These are phyloP conservation scores for Candida vaughaniae DNA, from an alignment of 805 yeast species.

Conservation along the genomic window DNA sequence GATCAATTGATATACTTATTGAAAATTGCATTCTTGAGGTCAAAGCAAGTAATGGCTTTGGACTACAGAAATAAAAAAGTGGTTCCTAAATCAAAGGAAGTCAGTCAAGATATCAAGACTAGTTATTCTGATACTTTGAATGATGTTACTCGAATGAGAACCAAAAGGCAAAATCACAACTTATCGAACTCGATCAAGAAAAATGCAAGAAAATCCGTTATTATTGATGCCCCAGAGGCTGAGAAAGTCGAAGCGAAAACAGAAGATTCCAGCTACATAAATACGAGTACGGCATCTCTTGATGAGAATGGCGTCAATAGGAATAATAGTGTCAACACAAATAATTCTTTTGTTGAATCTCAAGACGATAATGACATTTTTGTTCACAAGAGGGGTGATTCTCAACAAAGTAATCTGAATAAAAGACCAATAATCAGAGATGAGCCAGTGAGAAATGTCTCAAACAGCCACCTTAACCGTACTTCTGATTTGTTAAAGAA, in stretches of 20 bases:
- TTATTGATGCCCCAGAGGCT: conserved; percentile 62
- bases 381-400: conserved; percentile 14
- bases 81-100: conserved; percentile 2
- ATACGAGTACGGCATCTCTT: conserved; percentile 1
- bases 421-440: conserved; percentile 31
- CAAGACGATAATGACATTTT: conserved; percentile 28
- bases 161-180: conserved; percentile 65
- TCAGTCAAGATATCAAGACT: conserved; percentile 8
- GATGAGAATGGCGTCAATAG: conserved; percentile 8
- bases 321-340: conserved; percentile 21
- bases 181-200: conserved; percentile 55
- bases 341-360: conserved; percentile 24
- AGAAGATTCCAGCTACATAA: conserved; percentile 6
- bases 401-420: conserved; percentile 5
- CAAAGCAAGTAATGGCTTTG: conserved; percentile 56
- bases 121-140: conserved; percentile 36
- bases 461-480: conserved; percentile 47
- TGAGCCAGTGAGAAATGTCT: conserved; percentile 36
- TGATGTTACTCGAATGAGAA: conserved; percentile 74
- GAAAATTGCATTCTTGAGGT: conserved; percentile 80
- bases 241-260: conserved; percentile 31
- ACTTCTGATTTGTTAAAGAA: conserved; percentile 71
- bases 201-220: conserved; percentile 63
- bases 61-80: conserved; percentile 8
- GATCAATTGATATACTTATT: conserved; percentile 73